Conservation (phyloP, 2,329 filamentous ascomycete species). For the Fusarium guadeloupense region DNA sequence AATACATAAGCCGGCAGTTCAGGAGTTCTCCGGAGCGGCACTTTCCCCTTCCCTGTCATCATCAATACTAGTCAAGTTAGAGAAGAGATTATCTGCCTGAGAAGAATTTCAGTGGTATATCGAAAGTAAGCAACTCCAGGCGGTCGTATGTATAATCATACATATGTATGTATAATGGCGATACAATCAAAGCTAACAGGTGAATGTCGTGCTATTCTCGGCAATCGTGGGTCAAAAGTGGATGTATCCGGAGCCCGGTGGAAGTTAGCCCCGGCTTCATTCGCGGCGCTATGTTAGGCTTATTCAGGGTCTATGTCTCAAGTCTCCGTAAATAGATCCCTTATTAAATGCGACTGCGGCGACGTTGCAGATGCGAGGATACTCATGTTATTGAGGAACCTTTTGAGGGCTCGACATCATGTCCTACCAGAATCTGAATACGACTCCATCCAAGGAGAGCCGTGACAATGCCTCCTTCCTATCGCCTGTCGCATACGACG, state of each 20-base stretch:
- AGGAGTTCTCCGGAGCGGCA: neutral
- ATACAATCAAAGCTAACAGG: neutral
- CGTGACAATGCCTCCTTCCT: slow-evolving; percentile 61
- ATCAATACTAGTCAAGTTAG: no score
- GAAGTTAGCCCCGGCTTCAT: slow-evolving; percentile 39
- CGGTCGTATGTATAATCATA: no score
- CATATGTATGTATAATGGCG: no score
- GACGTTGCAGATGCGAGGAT: slow-evolving; percentile 18
- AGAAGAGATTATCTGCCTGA: no score
- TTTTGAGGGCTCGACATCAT: slow-evolving; percentile 30
- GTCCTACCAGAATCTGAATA: slow-evolving; percentile 38
- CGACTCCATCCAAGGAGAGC: slow-evolving; percentile 28
- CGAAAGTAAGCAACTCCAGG: no score
- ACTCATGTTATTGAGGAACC: slow-evolving; percentile 30
- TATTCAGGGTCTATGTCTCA: slow-evolving; percentile 32
- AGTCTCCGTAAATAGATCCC: slow-evolving; percentile 34
- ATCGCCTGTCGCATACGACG: slow-evolving; percentile 71
- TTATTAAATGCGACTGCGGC: slow-evolving; percentile 16
- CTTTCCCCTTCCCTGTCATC: no score
- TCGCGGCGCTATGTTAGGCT: slow-evolving; percentile 18
- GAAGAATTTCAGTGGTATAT: no score
- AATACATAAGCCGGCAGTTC: neutral
- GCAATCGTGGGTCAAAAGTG: slow-evolving; percentile 9
- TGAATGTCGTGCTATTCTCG: slow-evolving; percentile 6
- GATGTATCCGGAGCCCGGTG: slow-evolving; percentile 27